Evolutionary conservation across 106 monocot species (phyloP), one percentile per base, ranked within the genome.

Genomic region (Acanthochlamys bracteata): DNA sequence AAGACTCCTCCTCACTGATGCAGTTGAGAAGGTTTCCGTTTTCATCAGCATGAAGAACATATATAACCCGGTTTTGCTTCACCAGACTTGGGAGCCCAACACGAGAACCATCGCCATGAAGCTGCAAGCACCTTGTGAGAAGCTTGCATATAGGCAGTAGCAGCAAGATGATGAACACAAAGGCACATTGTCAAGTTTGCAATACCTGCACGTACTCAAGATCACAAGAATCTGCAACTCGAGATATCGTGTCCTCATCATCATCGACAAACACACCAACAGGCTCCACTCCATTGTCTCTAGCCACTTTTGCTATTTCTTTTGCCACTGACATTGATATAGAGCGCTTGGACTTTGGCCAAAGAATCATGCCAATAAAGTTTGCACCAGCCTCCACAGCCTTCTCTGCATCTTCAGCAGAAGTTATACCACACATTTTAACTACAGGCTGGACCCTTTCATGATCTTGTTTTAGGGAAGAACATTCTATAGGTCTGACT

Each of bases 211-310:
- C 69, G 57, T 84, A 64, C 33, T 90, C 82, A 17, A 90, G 63
- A 33, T 75, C 63, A 11, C 72, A 72, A 61, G 73, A 52, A 70
- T 82, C 75, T 21, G 90, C 58, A 22, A 56, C 71, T 45, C 69
- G 47, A 23, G 90, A 67, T 54, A 95, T 90, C 24, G 79, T 78
- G 60, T 82, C 75, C 58, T 27, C 33, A 58, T 87, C 76, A 74
- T 95, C 94, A 61, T 95, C 90, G 0, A 95, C 94, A 74, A 95
- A 95, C 8, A 95, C 90, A n/a, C 94, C 94, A 60, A 95, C 94
- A 42, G 94, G 80, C 27, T 78, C 58, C 20, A 90, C 90, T 25
- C 94, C 90, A 66, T 60, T 60, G 4, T 73, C 69, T 62, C 90
- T 68, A 24, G 90, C 94, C 14, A 46, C 90, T 76, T 65, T 82